Base-by-base conservation (phyloP, 2,329 filamentous ascomycete genomes). In the Fusarium hostae region DNA sequence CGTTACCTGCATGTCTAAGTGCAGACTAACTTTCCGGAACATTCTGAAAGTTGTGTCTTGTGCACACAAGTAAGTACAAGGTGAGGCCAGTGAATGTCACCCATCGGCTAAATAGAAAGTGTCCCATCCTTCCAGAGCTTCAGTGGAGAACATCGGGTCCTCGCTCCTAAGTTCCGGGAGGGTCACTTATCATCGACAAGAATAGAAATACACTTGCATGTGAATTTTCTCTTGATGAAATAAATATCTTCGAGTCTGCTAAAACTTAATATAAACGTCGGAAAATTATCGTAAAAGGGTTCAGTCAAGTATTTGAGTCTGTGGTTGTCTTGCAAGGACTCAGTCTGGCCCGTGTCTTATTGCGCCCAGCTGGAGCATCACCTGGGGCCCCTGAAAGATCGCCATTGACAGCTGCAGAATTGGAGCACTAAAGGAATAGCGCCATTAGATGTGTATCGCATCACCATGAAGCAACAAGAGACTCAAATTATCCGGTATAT, bases 381-480 rank as follows among this genome's bases (percentile, higher is more conserved):
- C 48, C 61, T 55, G 55, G 68, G 70, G 52, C 32, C 70, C 70
- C 71, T 66, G 58, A 68, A 48, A 39, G 68, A 74, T 74, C 70
- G 67, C 47, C 71, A 59, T 63, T 72, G 67, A 69, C 63, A 73
- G 54, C 67, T 73, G 70, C 70, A 65, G 43, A 37, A 43, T 47
- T 65, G 34, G 55, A 59, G 56, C 67, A 71, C 66, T 62, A 57
- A 64, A 58, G 47, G 70, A 61, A 72, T 70, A 68, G 70, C 63
- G 67, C 56, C 50, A 63, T 60, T 41, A 30, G 37, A 34, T 45
- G 24, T 45, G 5, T 40, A 56, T 63, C 48, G 12, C 51, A 58
- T 56, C 52, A n/a, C 39, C 22, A 44, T 65, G 34, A 48, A 43
- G 34, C 50, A 39, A 40, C 20, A 56, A 43, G 47, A 59, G 28